Percentiles rank a stretch among this genome's conserved stretches.
Conservation (phyloP, 108 stramenopile species). For the Cyclostephanos tholiformis region DNA sequence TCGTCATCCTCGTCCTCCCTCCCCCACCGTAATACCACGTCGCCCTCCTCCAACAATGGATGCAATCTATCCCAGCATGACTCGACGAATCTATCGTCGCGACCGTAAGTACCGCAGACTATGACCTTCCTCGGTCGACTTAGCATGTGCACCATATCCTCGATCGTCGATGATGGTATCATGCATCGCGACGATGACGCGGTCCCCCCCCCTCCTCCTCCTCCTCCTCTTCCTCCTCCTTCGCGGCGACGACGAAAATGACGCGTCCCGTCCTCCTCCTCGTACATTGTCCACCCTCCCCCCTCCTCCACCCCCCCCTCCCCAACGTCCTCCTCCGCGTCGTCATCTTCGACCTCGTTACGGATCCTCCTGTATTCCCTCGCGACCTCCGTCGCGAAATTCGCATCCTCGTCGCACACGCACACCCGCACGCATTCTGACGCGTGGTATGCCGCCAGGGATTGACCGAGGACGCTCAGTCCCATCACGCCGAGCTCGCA, state of each 20-base stretch:
- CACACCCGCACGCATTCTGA: constrained; percentile 29
- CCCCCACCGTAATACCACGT: constrained; percentile 46
- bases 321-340: too few relatives aligned
- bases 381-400: constrained; percentile 33
- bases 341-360: background rate
- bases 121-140: constrained; percentile 31
- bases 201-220: too few relatives aligned
- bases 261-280: too few relatives aligned
- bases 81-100: constrained; percentile 29
- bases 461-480: constrained; percentile 36
- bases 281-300: too few relatives aligned
- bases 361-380: too few relatives aligned
- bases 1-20: constrained; percentile 22
- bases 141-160: constrained; percentile 23
- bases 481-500: constrained; percentile 39
- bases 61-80: constrained; percentile 25
- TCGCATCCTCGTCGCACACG: constrained; percentile 31
- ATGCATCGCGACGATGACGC: constrained; percentile 21
- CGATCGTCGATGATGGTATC: constrained; percentile 13
- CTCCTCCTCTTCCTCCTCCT: too few relatives aligned
- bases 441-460: constrained; percentile 43
- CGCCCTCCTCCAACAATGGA: constrained; percentile 19
- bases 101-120: constrained; percentile 32
- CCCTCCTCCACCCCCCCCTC: too few relatives aligned
- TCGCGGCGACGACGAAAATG: too few relatives aligned